Evolutionary conservation across 768 basidiomycete genomes (phyloP), one percentile per base, ranked within the genome.

Genomic region (Tylopilus sp.): DNA sequence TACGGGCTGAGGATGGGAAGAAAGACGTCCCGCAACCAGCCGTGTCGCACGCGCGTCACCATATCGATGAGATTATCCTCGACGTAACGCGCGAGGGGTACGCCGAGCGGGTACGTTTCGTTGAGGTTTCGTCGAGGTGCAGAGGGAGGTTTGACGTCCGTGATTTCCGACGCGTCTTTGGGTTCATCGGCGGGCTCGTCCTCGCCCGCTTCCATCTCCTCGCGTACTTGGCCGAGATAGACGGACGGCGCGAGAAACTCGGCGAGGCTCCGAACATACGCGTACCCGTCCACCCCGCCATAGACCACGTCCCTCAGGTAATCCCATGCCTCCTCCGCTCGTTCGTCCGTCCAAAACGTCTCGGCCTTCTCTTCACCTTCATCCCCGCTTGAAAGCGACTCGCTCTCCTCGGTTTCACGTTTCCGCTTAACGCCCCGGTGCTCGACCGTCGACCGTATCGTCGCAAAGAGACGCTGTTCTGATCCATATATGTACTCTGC

Each of bases 301-400:
- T 90, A 91, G 0, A 91, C 87, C n/a, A 89, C 63, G 63, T 89
- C 86, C 19, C 78, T 71, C 17, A 91, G 42, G 60, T 85, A 88
- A n/a, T 75, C 77, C 68, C 88, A 85, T 2, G 79, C 86, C 22
- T 78, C 75, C n/a, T 67, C 66, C 13, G 79, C 81, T 6, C 75
- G 71, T 45, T 72, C 72, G 13, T 72, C 64, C 22, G 71, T 76
- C 79, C 82, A 87, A 55, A 83, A 83, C 7, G 41, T 19, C 7
- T 66, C 71, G 3, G 64, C 48, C 6, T 46, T 38, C 2, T 26
- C 50, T 30, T 49, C 59, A 34, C 25, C 61, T 49, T 25, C 58
- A 26, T 41, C 17, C 30, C 42, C 24, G 36, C 2, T 43, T 12
- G 10, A 1, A 22, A 2, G 11, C 12, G 12, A 11, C 4, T 19